Conservation (phyloP, 1,284 basidiomycete species). For the Ceratobasidium sp. region DNA sequence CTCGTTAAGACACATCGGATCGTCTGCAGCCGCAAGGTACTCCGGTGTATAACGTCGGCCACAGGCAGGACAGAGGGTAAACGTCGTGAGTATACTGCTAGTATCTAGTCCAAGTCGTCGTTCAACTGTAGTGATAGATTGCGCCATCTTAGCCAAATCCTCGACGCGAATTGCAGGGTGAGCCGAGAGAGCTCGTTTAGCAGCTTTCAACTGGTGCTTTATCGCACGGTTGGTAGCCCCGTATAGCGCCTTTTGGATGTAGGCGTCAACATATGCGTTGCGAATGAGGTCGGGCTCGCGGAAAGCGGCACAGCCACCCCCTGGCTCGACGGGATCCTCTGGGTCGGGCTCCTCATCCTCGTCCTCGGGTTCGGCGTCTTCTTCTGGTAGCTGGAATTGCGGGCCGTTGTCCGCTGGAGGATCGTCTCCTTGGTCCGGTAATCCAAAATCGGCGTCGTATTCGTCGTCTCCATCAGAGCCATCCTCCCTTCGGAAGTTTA, state of each 20-base stretch:
- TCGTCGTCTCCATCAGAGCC: too few relatives aligned
- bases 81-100: slow-evolving; percentile 4
- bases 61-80: slow-evolving; percentile 26
- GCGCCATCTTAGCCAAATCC: slow-evolving; percentile 1
- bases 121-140: slow-evolving; percentile 24
- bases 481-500: too few relatives aligned
- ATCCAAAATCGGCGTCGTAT: too few relatives aligned
- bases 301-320: too few relatives aligned
- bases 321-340: too few relatives aligned
- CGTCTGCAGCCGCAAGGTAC: background rate
- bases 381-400: too few relatives aligned
- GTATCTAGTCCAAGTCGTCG: slow-evolving; percentile 2
- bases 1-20: background rate
- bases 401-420: too few relatives aligned
- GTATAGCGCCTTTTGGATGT: slow-evolving; percentile 15
- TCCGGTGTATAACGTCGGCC: background rate
- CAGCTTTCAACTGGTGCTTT: slow-evolving; percentile 14
- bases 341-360: too few relatives aligned
- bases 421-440: too few relatives aligned
- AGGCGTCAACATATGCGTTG: slow-evolving; percentile 26
- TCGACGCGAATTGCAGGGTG: background rate
- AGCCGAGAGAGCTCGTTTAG: background rate
- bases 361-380: too few relatives aligned
- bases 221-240: slow-evolving; percentile 8
- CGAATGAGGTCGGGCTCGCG: slow-evolving; percentile 9